Evolutionary conservation across 108 stramenopile species (phyloP).

Genomic region (Hondaea fermentalgiana): DNA sequence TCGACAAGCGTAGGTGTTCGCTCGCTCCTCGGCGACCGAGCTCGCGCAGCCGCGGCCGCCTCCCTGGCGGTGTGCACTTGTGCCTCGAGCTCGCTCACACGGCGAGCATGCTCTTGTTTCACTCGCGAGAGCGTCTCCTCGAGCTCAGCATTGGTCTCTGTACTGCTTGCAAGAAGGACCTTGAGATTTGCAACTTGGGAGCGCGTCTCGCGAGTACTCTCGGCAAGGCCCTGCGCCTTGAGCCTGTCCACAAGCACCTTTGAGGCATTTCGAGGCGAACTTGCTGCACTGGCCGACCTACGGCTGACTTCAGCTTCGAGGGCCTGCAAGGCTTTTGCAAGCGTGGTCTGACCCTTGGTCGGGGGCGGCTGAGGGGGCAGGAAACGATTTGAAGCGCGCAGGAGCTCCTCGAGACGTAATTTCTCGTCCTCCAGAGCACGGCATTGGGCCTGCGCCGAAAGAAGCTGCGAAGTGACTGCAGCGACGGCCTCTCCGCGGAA

Average conservation of each 20-base stretch:
- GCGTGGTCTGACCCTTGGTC: not conserved
- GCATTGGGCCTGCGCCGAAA: not conserved
- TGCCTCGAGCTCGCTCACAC: not conserved
- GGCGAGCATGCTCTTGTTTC: not conserved
- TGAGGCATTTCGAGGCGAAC: not conserved
- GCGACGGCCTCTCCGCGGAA: not conserved
- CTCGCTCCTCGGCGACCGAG: not conserved
- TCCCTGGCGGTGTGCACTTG: not conserved
- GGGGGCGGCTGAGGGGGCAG: not conserved
- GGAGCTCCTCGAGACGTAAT: not conserved
- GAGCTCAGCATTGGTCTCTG: not conserved
- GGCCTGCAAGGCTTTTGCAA: not conserved
- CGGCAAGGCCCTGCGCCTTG: not conserved
- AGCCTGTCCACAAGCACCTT: not conserved
- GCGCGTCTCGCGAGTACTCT: not conserved
- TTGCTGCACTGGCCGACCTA: not conserved
- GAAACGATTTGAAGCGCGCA: not conserved
- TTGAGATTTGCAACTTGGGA: not conserved
- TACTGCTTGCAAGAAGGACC: not conserved
- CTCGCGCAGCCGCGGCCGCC: not conserved
- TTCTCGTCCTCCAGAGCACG: not conserved
- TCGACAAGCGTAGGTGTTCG: not conserved
- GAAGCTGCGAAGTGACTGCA: not conserved
- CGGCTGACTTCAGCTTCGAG: not conserved
- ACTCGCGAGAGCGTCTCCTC: not conserved